phyloP scores from a whole-genome alignment of 2,329 filamentous ascomycete species.

The Ceratocystis eucalypticola region DNA sequence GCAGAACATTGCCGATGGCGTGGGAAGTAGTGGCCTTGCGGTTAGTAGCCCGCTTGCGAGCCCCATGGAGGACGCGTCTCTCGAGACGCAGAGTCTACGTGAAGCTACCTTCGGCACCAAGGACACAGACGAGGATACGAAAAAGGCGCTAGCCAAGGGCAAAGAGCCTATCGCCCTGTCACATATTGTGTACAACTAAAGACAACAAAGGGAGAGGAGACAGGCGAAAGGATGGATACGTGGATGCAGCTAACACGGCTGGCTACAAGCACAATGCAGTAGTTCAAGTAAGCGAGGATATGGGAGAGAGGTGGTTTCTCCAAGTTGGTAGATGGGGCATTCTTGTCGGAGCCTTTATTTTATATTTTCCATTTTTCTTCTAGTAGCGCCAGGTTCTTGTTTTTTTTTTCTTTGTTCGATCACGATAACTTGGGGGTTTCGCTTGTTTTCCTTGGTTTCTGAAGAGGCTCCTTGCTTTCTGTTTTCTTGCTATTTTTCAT shows the following conservation, averaged over 20 bases:
- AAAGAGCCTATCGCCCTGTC: not conserved
- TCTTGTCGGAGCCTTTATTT: not conserved
- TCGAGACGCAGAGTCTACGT: not conserved
- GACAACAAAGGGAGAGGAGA: not conserved
- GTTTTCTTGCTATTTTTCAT: not conserved
- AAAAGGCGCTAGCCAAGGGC: not conserved
- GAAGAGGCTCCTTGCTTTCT: not conserved
- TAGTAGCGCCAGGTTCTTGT: not conserved
- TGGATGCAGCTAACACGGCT: not conserved
- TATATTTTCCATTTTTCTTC: not conserved
- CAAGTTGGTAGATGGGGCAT: no score
- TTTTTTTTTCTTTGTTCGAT: not conserved
- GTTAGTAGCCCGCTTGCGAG: slow-evolving; percentile 48
- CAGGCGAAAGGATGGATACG: not conserved
- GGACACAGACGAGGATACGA: slow-evolving; percentile 1
- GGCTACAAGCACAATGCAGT: not conserved
- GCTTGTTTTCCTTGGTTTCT: not conserved
- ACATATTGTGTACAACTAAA: slow-evolving; percentile 8
- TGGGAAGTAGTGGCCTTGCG: slow-evolving; percentile 51
- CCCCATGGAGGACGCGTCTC: slow-evolving; percentile 30
- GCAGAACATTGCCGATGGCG: slow-evolving; percentile 69
- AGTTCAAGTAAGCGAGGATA: not conserved
- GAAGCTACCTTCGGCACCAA: not conserved
- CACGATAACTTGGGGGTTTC: not conserved
- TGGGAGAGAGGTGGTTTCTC: no score